Evolutionary conservation across 192 early-diverging fungal genomes (phyloP).

Genomic region (Umbelopsis sp.): DNA sequence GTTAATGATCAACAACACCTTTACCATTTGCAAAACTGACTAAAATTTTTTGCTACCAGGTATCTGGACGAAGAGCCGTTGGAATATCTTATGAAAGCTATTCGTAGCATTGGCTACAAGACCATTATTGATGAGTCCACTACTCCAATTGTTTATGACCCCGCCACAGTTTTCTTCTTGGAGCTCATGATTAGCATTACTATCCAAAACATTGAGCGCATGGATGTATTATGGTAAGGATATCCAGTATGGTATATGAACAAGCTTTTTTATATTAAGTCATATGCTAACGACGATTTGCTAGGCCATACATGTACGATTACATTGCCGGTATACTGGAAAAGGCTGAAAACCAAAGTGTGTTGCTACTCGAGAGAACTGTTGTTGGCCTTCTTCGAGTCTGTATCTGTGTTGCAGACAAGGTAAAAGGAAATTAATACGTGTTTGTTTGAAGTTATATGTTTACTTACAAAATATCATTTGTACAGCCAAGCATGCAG

Average conservation of each 20-base stretch:
- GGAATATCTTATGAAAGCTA: constrained; percentile 56
- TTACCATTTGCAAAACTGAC: not conserved
- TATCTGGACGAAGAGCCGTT: constrained; percentile 69
- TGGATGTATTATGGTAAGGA: constrained; percentile 55
- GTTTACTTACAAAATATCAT: not conserved
- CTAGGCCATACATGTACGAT: constrained; percentile 65
- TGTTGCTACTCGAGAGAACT: constrained; percentile 73
- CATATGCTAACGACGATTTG: constrained; percentile 35
- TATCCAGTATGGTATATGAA: not conserved
- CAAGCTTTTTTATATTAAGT: not conserved
- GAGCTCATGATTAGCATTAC: constrained; percentile 76
- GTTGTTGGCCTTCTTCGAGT: constrained; percentile 76
- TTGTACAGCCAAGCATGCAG: constrained; percentile 52
- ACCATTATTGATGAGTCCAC: constrained; percentile 19
- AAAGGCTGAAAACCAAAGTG: constrained; percentile 61
- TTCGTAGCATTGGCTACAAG: constrained; percentile 50
- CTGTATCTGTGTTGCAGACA: constrained; percentile 69
- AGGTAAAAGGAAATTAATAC: constrained; percentile 38
- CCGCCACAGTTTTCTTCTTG: constrained; percentile 72
- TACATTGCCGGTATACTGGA: constrained; percentile 75
- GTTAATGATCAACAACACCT: not conserved
- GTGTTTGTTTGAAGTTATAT: constrained; percentile 9
- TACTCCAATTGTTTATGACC: constrained; percentile 52
- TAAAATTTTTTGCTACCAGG: constrained; percentile 30
- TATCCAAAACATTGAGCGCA: constrained; percentile 76